These are phyloP conservation scores for Trametes elegans DNA, from an alignment of 768 basidiomycete species.

Conservation along the genomic window DNA sequence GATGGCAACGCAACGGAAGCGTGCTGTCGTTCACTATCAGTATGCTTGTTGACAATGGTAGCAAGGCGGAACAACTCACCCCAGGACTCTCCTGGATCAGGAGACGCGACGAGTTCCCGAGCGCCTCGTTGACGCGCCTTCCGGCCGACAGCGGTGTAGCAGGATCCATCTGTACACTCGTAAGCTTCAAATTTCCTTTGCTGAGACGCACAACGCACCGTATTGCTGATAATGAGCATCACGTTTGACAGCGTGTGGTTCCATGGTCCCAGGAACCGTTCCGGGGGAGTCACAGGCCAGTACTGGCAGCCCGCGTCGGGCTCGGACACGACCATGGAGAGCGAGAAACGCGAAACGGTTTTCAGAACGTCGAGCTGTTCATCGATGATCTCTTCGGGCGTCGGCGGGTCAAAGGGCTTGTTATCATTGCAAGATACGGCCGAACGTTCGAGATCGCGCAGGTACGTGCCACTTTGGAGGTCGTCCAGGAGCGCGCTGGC, in stretches of 20 bases:
- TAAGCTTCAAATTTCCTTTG: not conserved
- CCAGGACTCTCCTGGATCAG: conserved; percentile 31
- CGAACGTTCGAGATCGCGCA: conserved; percentile 23
- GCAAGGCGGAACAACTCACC: conserved; percentile 11
- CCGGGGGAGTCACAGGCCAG: conserved; percentile 28
- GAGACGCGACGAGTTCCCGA: conserved; percentile 26
- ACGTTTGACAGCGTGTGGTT: conserved; percentile 28
- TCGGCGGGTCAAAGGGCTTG: conserved; percentile 20
- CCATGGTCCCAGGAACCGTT: conserved; percentile 32
- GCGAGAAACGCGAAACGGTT: conserved; percentile 21
- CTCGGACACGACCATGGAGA: conserved; percentile 21
- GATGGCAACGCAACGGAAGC: conserved; percentile 23
- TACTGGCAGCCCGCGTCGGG: conserved; percentile 29
- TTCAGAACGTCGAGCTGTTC: conserved; percentile 25
- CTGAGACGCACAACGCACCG: conserved; percentile 6
- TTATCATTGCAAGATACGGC: conserved; percentile 34
- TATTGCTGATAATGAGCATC: conserved; percentile 29
- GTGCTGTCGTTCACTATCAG: conserved; percentile 20
- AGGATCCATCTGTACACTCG: conserved; percentile 23
- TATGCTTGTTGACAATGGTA: not conserved
- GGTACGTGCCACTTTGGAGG: not conserved
- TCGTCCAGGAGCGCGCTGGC: conserved; percentile 23
- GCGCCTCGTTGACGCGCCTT: conserved; percentile 21
- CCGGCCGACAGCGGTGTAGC: conserved; percentile 32
- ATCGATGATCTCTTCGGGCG: conserved; percentile 25